Percentiles rank a stretch among this genome's conserved stretches.
Conservation (phyloP, 345 rosid genomes). For the Carallia brachiata region DNA sequence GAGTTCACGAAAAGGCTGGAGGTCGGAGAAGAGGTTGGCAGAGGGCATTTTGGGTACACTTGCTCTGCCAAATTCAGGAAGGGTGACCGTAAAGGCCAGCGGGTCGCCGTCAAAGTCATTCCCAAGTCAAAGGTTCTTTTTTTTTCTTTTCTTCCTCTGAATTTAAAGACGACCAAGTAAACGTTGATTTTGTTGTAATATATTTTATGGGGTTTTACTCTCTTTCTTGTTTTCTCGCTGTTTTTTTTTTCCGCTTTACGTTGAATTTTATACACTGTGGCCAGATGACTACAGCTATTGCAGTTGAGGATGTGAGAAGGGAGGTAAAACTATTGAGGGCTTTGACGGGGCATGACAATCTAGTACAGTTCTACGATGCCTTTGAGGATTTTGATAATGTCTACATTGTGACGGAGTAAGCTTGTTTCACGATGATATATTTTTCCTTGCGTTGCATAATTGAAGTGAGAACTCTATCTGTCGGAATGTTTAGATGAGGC, state of each 20-base stretch:
- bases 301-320: constrained; percentile 95
- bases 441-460: neutral
- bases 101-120: constrained; percentile 91
- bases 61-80: constrained; percentile 89
- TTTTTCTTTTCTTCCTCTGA: neutral
- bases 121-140: constrained; percentile 78
- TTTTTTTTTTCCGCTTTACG: too few species aligned
- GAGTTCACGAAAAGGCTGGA: constrained; percentile 63
- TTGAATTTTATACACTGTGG: constrained; percentile 22
- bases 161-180: too few species aligned
- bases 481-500: neutral
- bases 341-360: constrained; percentile 83
- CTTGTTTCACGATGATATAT: neutral
- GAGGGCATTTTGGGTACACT: constrained; percentile 98
- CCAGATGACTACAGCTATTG: constrained; percentile 96
- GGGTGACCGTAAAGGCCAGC: constrained; percentile 79
- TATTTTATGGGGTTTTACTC: too few species aligned
- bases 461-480: neutral
- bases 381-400: constrained; percentile 83
- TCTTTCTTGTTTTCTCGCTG: too few species aligned
- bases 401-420: constrained; percentile 96
- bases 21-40: constrained; percentile 81
- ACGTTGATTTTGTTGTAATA: too few species aligned
- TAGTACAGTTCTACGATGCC: constrained; percentile 82
- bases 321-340: constrained; percentile 88